Evolutionary conservation across 768 basidiomycete species (phyloP).

Genomic region (Russula virescens): DNA sequence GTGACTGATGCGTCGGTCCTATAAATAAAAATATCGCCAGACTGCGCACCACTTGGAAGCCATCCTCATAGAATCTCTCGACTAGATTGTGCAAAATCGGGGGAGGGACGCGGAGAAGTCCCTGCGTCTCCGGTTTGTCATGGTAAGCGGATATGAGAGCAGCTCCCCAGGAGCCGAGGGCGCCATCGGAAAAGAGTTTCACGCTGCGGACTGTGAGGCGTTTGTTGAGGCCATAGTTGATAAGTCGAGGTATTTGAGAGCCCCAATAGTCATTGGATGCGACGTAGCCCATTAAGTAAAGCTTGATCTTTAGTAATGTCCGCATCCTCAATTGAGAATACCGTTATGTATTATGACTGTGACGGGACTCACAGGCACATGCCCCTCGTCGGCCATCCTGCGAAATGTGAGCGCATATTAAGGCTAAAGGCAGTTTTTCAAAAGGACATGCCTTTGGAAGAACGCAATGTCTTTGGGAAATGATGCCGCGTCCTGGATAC

Average conservation of each 20-base stretch:
- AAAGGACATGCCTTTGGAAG: conserved; percentile 49
- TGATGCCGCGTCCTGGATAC: conserved; percentile 77
- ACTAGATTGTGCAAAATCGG: conserved; percentile 50
- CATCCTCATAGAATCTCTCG: conserved; percentile 59
- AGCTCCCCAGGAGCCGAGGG: conserved; percentile 89
- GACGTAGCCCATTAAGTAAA: conserved; percentile 56
- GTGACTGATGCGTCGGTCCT: neutral
- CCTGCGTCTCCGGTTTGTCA: conserved; percentile 65
- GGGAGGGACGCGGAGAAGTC: conserved; percentile 59
- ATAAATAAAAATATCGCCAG: neutral
- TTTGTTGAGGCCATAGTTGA: conserved; percentile 34
- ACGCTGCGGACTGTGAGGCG: conserved; percentile 45
- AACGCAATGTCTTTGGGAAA: conserved; percentile 50
- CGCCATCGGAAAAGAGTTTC: conserved; percentile 80
- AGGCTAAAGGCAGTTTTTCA: neutral
- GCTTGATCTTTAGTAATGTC: conserved; percentile 41
- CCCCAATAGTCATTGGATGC: conserved; percentile 33
- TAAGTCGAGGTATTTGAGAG: conserved; percentile 29
- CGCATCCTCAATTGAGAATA: neutral
- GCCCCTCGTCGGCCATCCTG: conserved; percentile 64
- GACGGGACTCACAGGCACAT: conserved; percentile 61
- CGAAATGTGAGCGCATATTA: conserved; percentile 9
- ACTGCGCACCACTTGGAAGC: conserved; percentile 73
- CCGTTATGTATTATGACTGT: neutral
- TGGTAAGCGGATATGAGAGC: conserved; percentile 82